Percentiles rank a stretch among this genome's conserved stretches.
phyloP scores from a whole-genome alignment of 83 land plant species.

The Thuja plicata region DNA sequence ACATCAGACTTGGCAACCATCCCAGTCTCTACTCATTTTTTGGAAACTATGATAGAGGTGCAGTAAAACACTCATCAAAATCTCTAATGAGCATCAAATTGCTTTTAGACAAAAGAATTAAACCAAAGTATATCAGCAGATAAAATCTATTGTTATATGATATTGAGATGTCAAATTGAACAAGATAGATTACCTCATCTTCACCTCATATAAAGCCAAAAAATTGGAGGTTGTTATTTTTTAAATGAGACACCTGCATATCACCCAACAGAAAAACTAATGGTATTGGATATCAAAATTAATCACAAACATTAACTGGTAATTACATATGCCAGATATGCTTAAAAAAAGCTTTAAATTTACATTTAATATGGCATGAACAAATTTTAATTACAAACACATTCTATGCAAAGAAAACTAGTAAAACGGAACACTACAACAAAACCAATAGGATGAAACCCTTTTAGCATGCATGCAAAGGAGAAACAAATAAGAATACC shows the following conservation, averaged over 20 bases:
- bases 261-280: neutral
- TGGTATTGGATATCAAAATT: neutral
- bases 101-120: neutral
- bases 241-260: neutral
- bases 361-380: neutral
- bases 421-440: neutral
- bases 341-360: too few relatives aligned
- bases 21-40: neutral
- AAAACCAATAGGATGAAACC: neutral
- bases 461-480: too few relatives aligned
- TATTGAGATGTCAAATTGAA: neutral
- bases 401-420: neutral
- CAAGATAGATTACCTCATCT: conserved; percentile 5
- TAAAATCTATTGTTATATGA: too few relatives aligned
- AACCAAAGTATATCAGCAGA: too few relatives aligned
- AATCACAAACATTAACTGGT: neutral
- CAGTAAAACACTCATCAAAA: neutral
- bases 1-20: neutral
- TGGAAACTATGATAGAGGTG: neutral
- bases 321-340: neutral
- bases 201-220: conserved; percentile 15
- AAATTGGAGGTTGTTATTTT: conserved; percentile 7
- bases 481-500: too few relatives aligned
- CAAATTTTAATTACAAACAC: neutral
- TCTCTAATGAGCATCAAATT: neutral